These are phyloP conservation scores for Penicillium sp. DNA, from an alignment of 2,329 filamentous ascomycete genomes.

Conservation along the genomic window DNA sequence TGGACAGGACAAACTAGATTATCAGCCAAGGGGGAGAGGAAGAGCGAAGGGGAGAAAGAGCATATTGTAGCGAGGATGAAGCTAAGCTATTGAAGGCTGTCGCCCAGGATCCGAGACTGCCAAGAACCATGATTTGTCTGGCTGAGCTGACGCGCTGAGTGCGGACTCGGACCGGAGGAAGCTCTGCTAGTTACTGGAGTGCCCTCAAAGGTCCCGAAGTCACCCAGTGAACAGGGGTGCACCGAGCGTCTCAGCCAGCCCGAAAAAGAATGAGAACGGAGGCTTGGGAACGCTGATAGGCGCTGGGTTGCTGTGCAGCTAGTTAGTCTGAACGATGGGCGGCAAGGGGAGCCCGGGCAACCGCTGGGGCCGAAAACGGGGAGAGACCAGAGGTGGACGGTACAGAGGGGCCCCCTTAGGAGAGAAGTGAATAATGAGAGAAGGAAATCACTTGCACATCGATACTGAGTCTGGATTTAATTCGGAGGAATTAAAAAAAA, in stretches of 20 bases:
- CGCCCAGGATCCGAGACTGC: conserved; percentile 17
- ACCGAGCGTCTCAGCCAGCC: conserved; percentile 26
- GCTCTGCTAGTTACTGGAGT: background rate
- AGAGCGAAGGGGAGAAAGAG: background rate
- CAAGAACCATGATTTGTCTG: background rate
- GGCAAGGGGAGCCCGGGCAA: conserved; percentile 48
- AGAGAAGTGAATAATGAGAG: background rate
- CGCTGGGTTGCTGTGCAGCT: conserved; percentile 38
- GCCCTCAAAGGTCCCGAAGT: background rate
- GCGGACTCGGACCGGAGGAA: background rate
- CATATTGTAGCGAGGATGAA: background rate
- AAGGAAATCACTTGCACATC: conserved; percentile 7
- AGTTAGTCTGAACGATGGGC: conserved; percentile 35
- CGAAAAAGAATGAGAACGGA: conserved; percentile 19
- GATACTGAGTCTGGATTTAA: conserved; percentile 11
- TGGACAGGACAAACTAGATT: background rate
- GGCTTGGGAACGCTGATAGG: conserved; percentile 36
- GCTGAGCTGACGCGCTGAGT: background rate
- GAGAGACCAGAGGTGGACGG: background rate
- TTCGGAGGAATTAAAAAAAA: conserved; percentile 1
- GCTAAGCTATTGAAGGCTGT: background rate
- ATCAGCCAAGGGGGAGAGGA: conserved; percentile 2
- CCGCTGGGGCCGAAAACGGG: conserved; percentile 25
- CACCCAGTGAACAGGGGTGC: conserved; percentile 5
- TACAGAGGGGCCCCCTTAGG: background rate